These are phyloP conservation scores for Tillandsia leiboldiana DNA, from an alignment of 176 grass and related monocot genomes.

Conservation along the genomic window DNA sequence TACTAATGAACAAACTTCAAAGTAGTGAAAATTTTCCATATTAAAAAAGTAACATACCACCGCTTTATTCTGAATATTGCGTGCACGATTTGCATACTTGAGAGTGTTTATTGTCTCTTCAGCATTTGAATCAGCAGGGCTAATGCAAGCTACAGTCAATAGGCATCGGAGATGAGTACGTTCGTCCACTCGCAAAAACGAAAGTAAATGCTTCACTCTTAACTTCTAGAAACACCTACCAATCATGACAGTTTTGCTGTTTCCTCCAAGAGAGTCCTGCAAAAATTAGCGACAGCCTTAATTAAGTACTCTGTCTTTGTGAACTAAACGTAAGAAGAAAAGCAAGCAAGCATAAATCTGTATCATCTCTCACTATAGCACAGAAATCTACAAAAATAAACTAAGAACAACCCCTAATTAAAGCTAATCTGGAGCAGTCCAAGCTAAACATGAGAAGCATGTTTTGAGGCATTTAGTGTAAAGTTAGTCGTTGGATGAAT, in stretches of 20 bases:
- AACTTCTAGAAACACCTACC: constrained; percentile 27
- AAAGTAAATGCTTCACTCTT: background rate
- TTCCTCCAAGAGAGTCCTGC: constrained; percentile 82
- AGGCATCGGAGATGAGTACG: background rate
- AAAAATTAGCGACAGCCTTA: background rate
- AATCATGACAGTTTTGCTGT: constrained; percentile 85
- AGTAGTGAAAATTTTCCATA: background rate
- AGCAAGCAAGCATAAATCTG: background rate
- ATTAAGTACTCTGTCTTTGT: background rate
- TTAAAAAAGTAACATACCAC: constrained; percentile 33
- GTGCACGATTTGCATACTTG: constrained; percentile 80
- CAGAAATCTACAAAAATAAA: no score
- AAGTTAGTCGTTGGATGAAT: no score
- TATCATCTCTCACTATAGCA: background rate
- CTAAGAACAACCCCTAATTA: no score
- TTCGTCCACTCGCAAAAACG: background rate
- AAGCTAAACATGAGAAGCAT: no score
- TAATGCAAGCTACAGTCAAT: constrained; percentile 57
- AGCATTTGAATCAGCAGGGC: constrained; percentile 74
- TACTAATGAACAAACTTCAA: background rate
- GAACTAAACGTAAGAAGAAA: background rate
- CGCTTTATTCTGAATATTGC: constrained; percentile 83
- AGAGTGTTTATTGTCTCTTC: constrained; percentile 89
- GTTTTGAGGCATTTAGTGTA: no score
- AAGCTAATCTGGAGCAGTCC: no score